Base-by-base conservation (phyloP, 768 basidiomycete genomes). In the Rossbeevera mucosa region DNA sequence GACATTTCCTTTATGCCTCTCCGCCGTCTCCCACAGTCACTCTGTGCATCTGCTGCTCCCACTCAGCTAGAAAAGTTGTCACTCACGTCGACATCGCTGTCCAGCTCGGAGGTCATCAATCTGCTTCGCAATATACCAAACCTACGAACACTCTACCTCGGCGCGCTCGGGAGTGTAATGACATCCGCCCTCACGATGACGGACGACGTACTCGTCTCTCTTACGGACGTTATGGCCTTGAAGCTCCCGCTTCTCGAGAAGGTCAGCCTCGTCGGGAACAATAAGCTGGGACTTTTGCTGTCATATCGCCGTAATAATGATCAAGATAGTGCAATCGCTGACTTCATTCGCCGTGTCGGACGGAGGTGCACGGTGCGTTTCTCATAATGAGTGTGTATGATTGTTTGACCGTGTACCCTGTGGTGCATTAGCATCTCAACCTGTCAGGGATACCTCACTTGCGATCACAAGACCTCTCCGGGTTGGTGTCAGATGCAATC, bases 1-100 rank as follows among this genome's bases (percentile, higher is more conserved):
- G 86, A 88, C 55, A 57, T 83, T 14, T 86, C 86, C 5, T 88
- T 85, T 67, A 88, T 85, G 2, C 58, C 59, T 13, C 61, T 84
- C 28, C 77, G 70, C 42, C 78, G 74, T 40, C 71, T 70, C n/a
- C 16, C 31, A 33, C 31, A 33, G 31, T 52, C 61, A 4, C 42
- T 46, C 6, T 28, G 47, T 8, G 26, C 31, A n/a, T 21, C 24
- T 18, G 21, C 25, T 3, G 7, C 49, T 26, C 28, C 52, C 3
- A 46, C 59, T 33, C 41, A 60, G 4, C 65, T 88, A 25, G 78
- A 82, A 57, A 88, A 88, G 59, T 68, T 88, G n/a, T 78, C 78
- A 2, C 64, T 88, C 22, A 83, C 82, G 1, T 83, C 83, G 4
- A 83, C 82, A 0, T 62, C 61, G 3, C 66, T 80, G 3, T 64